phyloP scores from a whole-genome alignment of 1,284 basidiomycete genomes.

The Clitocybe nebularis region DNA sequence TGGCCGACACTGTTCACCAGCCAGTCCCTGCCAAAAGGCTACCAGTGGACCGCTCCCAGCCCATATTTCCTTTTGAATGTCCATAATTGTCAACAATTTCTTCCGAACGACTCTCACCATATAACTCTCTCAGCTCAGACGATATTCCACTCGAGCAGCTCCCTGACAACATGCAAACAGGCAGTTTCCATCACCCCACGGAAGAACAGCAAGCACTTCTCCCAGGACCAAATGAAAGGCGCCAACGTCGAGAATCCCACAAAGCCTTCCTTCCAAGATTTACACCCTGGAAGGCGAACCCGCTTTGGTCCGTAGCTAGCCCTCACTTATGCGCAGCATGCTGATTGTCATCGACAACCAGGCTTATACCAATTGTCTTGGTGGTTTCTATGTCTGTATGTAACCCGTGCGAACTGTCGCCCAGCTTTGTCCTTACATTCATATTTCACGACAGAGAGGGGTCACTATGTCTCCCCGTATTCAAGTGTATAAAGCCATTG shows the following conservation, averaged over 20 bases:
- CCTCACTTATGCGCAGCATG: too few species aligned
- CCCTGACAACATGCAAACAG: slow-evolving; percentile 11
- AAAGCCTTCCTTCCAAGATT: slow-evolving; percentile 15
- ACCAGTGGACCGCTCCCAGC: not conserved
- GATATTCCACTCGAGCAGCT: slow-evolving; percentile 10
- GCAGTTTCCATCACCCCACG: slow-evolving; percentile 1
- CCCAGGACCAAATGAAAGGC: slow-evolving; percentile 9
- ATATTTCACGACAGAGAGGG: slow-evolving; percentile 31
- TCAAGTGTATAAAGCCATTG: slow-evolving; percentile 43
- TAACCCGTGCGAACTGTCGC: slow-evolving; percentile 10
- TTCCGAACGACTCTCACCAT: not conserved
- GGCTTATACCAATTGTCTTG: slow-evolving; percentile 42
- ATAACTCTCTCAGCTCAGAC: slow-evolving; percentile 4
- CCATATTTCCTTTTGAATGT: not conserved
- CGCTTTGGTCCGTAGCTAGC: slow-evolving; percentile 29
- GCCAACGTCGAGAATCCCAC: slow-evolving; percentile 7
- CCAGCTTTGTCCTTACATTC: not conserved
- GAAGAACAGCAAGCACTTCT: slow-evolving; percentile 19
- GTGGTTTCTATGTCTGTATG: slow-evolving; percentile 42
- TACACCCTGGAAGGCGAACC: slow-evolving; percentile 24
- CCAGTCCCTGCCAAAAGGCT: not conserved
- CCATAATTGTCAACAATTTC: not conserved
- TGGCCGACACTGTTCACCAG: slow-evolving; percentile 2
- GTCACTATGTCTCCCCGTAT: slow-evolving; percentile 44
- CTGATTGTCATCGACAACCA: too few species aligned